Evolutionary conservation across 2,329 filamentous ascomycete species (phyloP).

Genomic region (Claviceps sp.): DNA sequence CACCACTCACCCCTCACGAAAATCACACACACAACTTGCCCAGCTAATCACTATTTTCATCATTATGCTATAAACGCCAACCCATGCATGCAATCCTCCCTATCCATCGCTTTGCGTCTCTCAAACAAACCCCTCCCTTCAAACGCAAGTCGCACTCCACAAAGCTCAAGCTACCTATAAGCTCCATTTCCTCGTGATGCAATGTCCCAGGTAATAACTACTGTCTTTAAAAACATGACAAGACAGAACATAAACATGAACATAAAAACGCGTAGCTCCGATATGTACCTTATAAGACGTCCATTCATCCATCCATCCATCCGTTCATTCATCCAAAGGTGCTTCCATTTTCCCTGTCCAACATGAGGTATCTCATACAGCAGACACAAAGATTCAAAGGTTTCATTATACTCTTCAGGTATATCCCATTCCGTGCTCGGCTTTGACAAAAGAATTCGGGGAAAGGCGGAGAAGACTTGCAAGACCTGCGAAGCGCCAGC

Average conservation of each 20-base stretch:
- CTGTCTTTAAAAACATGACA: background rate
- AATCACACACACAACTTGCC: background rate
- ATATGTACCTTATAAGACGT: background rate
- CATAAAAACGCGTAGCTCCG: background rate
- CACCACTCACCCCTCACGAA: background rate
- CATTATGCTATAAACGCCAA: conserved; percentile 5
- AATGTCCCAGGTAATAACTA: background rate
- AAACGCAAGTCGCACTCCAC: background rate
- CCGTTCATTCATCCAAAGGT: background rate
- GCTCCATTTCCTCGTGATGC: too few relatives aligned
- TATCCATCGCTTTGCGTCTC: background rate
- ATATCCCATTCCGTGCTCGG: background rate
- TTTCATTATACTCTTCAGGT: background rate
- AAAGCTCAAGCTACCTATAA: background rate
- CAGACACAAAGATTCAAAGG: background rate
- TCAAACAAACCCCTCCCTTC: background rate
- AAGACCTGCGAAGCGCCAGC: too few relatives aligned
- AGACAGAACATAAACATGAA: background rate
- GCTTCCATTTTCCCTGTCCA: background rate
- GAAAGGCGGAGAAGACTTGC: too few relatives aligned
- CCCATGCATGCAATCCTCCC: background rate
- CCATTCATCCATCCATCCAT: background rate
- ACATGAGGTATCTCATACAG: background rate
- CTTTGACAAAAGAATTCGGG: too few relatives aligned
- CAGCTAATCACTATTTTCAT: background rate